Base-by-base conservation (phyloP, 164 flowering plant species). In the Vitis riparia region DNA sequence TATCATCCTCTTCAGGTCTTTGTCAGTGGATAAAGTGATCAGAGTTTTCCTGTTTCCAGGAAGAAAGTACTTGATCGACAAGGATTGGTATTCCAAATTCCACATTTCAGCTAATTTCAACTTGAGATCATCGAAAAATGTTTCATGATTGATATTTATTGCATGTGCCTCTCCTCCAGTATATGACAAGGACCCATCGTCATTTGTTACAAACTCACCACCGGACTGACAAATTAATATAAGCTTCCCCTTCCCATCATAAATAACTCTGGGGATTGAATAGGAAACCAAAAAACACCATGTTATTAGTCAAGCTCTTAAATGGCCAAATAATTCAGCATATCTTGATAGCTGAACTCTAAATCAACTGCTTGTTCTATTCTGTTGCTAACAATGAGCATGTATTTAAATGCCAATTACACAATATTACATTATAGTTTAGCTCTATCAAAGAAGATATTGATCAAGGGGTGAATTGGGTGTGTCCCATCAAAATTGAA, bases 131-230 rank as follows among this genome's bases (percentile, higher is more conserved):
- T 85, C 84, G 29, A 85, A 87, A 5, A 51, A 48, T 3, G 90
- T 89, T 58, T 86, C 86, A 63, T 51, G 75, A 70, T 71, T 81
- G 60, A 92, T 79, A 68, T 84, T 87, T 11, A 88, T 66, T 11
- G 94, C 90, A 78, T 91, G 85, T 47, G 98, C 98, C 59, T 88
- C 98, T 63, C 96, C 96, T 61, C 90, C 93, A 55, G 30, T 76
- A 74, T 91, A 92, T 56, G 82, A 71, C 79, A 90, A 55, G 37
- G 87, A 74, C 6, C 93, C 96, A 75, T 89, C 98, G 55, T 78
- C 81, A 62, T 76, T 82, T 5, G 82, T 82, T 59, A 77, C 79
- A 84, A 92, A 88, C 32, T 85, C 78, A 16, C 98, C 98, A 48
- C 90, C 88, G 70, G 79, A 82, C 75, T 88, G 94, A 75, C 91